These are phyloP conservation scores for Cardamine resedifolia DNA, from an alignment of 345 rosid species.

Conservation along the genomic window DNA sequence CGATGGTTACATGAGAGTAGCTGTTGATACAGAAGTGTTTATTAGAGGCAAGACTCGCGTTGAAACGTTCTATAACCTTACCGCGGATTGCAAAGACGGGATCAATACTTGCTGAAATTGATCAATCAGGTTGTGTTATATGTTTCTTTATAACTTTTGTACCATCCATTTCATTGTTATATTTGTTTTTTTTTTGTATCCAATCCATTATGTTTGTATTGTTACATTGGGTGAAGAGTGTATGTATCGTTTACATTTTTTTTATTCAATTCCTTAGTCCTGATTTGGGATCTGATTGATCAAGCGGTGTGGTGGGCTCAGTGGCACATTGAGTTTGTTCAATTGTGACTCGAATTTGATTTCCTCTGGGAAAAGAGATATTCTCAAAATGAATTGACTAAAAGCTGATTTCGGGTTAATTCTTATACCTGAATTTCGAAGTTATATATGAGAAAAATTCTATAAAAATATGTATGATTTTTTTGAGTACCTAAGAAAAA, in stretches of 20 bases:
- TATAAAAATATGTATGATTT: too few relatives aligned
- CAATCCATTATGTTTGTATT: neutral
- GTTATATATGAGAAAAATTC: too few relatives aligned
- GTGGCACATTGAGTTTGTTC: too few relatives aligned
- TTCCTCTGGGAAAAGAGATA: too few relatives aligned
- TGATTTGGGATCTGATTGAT: neutral
- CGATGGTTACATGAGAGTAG: slow-evolving; percentile 96
- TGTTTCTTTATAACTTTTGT: slow-evolving; percentile 11
- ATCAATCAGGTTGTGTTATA: slow-evolving; percentile 4
- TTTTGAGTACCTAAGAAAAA: too few relatives aligned
- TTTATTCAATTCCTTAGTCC: neutral
- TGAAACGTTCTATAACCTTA: slow-evolving; percentile 87
- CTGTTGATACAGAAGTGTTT: slow-evolving; percentile 91
- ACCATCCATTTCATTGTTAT: slow-evolving; percentile 10
- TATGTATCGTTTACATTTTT: slow-evolving; percentile 4
- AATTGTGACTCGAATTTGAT: too few relatives aligned
- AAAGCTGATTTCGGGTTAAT: too few relatives aligned
- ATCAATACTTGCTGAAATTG: slow-evolving; percentile 73
- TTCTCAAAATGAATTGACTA: too few relatives aligned
- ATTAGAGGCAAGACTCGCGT: slow-evolving; percentile 70
- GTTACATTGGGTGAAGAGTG: slow-evolving; percentile 14
- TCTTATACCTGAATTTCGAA: too few relatives aligned
- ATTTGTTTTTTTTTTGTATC: slow-evolving; percentile 15
- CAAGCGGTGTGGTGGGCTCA: too few relatives aligned
- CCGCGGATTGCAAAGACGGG: slow-evolving; percentile 90